A percentile compares a stretch with the other conserved stretches of the same genome.
phyloP scores from a whole-genome alignment of 345 rosid genomes.

The Sonneratia alba region DNA sequence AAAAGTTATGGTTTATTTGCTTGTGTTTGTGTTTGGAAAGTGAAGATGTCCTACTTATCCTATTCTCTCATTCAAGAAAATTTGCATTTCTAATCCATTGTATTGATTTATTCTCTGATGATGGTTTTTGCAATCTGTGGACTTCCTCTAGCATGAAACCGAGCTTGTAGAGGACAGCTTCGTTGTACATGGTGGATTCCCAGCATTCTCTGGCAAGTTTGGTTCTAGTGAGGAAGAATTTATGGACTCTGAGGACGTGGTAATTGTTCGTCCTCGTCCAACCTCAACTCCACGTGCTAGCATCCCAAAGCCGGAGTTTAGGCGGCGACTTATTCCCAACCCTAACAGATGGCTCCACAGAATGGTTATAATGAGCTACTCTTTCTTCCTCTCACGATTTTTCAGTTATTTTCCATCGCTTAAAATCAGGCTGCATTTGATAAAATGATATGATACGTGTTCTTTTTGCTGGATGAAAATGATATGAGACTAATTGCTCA shows the following conservation, averaged over 20 bases:
- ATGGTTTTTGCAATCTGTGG: constrained; percentile 1
- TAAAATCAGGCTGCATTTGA: neutral
- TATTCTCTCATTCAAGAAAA: neutral
- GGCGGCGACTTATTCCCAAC: constrained; percentile 44
- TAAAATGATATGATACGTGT: neutral
- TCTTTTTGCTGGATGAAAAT: too few relatives aligned
- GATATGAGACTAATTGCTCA: neutral
- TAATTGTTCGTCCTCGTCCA: constrained; percentile 39
- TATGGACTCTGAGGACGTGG: constrained; percentile 77
- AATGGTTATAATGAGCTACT: constrained; percentile 35
- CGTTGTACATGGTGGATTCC: constrained; percentile 50
- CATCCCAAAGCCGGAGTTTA: constrained; percentile 57
- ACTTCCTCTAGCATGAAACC: constrained; percentile 57
- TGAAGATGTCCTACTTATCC: neutral
- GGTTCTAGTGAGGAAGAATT: constrained; percentile 84
- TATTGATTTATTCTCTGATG: neutral
- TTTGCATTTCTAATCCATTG: neutral
- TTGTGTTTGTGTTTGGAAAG: neutral
- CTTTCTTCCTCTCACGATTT: neutral
- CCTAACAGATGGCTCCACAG: constrained; percentile 69
- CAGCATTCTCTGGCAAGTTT: constrained; percentile 49
- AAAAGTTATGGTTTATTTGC: neutral
- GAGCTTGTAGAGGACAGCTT: constrained; percentile 79
- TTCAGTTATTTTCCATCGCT: neutral
- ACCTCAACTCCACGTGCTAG: constrained; percentile 11